Conservation (phyloP, 352 stramenopile species). For the Pythium scleroteichum region DNA sequence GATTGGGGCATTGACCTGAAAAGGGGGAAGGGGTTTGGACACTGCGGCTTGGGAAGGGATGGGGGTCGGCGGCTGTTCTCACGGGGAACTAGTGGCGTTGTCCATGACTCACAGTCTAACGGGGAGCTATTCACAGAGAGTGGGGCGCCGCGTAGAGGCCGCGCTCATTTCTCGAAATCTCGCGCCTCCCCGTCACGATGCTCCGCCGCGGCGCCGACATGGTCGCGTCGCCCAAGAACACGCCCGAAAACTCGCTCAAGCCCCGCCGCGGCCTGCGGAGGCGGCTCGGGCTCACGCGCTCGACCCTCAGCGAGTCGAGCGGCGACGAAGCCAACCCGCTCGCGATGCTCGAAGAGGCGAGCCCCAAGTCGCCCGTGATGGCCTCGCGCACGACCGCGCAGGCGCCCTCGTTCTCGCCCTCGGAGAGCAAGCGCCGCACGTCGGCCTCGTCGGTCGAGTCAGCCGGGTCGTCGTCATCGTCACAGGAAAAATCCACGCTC, state of each 20-base stretch:
- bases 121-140: constrained; percentile 9
- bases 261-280: constrained; percentile 13
- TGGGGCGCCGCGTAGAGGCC: not conserved
- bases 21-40: not conserved
- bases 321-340: constrained; percentile 1
- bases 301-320: constrained; percentile 5
- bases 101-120: not conserved
- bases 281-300: constrained; percentile 17
- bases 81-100: constrained; percentile 2
- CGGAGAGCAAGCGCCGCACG: constrained; percentile 12
- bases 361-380: not conserved
- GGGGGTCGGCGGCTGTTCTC: constrained; percentile 16
- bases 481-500: constrained; percentile 36
- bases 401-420: not conserved
- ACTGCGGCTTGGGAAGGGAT: not conserved
- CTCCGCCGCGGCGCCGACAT: not conserved
- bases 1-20: not conserved
- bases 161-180: constrained; percentile 1
- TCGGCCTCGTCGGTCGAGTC: constrained; percentile 22
- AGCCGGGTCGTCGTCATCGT: constrained; percentile 30
- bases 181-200: not conserved
- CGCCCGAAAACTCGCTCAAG: not conserved
- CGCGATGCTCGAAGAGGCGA: constrained; percentile 9
- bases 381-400: not conserved
- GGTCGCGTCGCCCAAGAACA: not conserved